Evolutionary conservation across 768 basidiomycete species (phyloP).

Genomic region (Fomitopsis pulvina): DNA sequence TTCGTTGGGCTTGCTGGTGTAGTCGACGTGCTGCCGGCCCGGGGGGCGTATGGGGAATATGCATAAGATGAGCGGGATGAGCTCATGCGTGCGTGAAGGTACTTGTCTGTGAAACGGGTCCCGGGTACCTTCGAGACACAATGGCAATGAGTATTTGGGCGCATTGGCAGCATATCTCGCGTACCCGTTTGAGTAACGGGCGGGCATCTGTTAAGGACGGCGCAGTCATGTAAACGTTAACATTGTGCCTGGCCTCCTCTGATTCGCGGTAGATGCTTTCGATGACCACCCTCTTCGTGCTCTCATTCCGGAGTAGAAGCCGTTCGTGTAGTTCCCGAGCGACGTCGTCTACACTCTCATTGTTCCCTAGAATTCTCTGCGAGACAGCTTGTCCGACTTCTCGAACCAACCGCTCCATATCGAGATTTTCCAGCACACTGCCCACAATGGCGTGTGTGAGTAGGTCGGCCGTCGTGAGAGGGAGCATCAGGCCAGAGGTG

Average conservation of each 20-base stretch:
- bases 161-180: neutral
- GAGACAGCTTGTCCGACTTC: slow-evolving; percentile 95
- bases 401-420: slow-evolving; percentile 93
- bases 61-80: slow-evolving; percentile 43
- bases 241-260: slow-evolving; percentile 85
- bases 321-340: slow-evolving; percentile 92
- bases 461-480: slow-evolving; percentile 90
- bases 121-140: slow-evolving; percentile 63
- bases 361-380: slow-evolving; percentile 83
- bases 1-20: slow-evolving; percentile 33
- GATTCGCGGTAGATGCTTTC: slow-evolving; percentile 95
- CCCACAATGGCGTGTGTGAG: slow-evolving; percentile 95
- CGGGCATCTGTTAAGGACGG: slow-evolving; percentile 65
- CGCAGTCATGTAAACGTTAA: slow-evolving; percentile 75
- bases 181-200: slow-evolving; percentile 66
- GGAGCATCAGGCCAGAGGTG: slow-evolving; percentile 94
- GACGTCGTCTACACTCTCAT: slow-evolving; percentile 95
- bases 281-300: slow-evolving; percentile 93
- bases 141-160: neutral
- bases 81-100: slow-evolving; percentile 67
- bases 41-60: slow-evolving; percentile 42
- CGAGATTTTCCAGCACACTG: slow-evolving; percentile 93
- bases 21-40: slow-evolving; percentile 28
- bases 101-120: slow-evolving; percentile 97
- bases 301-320: slow-evolving; percentile 86